These are phyloP conservation scores for Peronospora belbahrii DNA, from an alignment of 352 stramenopile genomes.

Conservation along the genomic window DNA sequence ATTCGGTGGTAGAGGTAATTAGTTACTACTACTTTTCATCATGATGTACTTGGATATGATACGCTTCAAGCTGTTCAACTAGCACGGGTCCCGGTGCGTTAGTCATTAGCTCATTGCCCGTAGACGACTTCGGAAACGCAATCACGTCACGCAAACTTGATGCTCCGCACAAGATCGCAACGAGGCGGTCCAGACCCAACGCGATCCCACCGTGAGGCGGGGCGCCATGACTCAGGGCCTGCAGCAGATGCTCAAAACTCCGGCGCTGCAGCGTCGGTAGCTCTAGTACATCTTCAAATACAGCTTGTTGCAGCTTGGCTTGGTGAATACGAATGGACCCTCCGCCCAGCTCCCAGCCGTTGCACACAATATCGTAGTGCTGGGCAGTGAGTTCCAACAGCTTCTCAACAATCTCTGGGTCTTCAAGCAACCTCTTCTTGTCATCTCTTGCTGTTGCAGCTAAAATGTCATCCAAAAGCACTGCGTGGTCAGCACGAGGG, in stretches of 20 bases:
- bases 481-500: conserved; percentile 38
- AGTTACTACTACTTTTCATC: conserved; percentile 19
- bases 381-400: conserved; percentile 60
- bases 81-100: conserved; percentile 62
- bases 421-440: conserved; percentile 36
- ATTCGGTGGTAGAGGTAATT: too few relatives aligned
- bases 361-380: conserved; percentile 86
- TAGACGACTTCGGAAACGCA: conserved; percentile 86
- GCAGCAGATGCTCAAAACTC: conserved; percentile 80
- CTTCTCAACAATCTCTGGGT: conserved; percentile 44
- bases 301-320: conserved; percentile 53
- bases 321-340: conserved; percentile 84
- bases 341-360: conserved; percentile 82
- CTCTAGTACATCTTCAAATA: conserved; percentile 76
- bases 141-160: conserved; percentile 84
- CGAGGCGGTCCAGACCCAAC: conserved; percentile 77
- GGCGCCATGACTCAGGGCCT: conserved; percentile 67
- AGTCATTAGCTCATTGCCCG: conserved; percentile 84
- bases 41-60: conserved; percentile 59
- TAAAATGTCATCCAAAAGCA: conserved; percentile 44
- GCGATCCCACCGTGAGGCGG: conserved; percentile 83
- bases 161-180: conserved; percentile 75
- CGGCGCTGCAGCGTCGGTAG: conserved; percentile 54
- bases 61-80: conserved; percentile 62
- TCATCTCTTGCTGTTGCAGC: conserved; percentile 6